Base-by-base conservation (phyloP, 495 filamentous ascomycete genomes). In the Friedmanniomyces simplex region DNA sequence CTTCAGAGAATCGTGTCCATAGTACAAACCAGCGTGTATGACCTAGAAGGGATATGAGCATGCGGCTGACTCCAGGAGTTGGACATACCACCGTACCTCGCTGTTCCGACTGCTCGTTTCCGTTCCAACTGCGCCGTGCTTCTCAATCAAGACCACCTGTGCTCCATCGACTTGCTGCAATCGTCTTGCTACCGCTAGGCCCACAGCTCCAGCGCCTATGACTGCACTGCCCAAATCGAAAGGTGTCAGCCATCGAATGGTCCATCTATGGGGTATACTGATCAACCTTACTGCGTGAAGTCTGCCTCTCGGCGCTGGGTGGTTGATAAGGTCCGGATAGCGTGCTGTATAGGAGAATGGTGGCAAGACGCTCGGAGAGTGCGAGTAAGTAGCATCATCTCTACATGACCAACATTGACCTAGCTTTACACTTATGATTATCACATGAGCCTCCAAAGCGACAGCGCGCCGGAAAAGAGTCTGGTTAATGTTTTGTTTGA, bases 21-120 rank as follows among this genome's bases (percentile, higher is more conserved):
- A 98, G 75, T 98, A 97, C 43, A 97, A 79, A 41, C 94, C 94
- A 1, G 87, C 93, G 65, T 98, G 93, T 55, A 97, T 95, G 42
- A 97, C 91, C 86, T 88, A 45, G 10, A 26, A 6, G 6, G 12
- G 11, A 12, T n/a, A 8, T 50, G 25, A 50, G 47, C 25, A 50
- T 12, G 18, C 43, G 43, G 20, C 6, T 37, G 21, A 47, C 43
- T n/a, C 20, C 43, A 47, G 20, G 11, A 21, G 14, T 8, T n/a
- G 18, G 14, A 58, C 62, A 50, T 6, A 6, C 7, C 12, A 4
- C 10, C 50, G 22, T 57, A 83, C 86, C 79, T 96, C 93, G 60
- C 88, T 95, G 71, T 96, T 97, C 59, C 91, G 82, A 65, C 84
- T 88, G 54, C 86, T 91, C 0, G 91, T 98, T 77, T 97, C 94